These are phyloP conservation scores for Penicillium atrosanguineum DNA, from an alignment of 495 filamentous ascomycete species.

Conservation along the genomic window DNA sequence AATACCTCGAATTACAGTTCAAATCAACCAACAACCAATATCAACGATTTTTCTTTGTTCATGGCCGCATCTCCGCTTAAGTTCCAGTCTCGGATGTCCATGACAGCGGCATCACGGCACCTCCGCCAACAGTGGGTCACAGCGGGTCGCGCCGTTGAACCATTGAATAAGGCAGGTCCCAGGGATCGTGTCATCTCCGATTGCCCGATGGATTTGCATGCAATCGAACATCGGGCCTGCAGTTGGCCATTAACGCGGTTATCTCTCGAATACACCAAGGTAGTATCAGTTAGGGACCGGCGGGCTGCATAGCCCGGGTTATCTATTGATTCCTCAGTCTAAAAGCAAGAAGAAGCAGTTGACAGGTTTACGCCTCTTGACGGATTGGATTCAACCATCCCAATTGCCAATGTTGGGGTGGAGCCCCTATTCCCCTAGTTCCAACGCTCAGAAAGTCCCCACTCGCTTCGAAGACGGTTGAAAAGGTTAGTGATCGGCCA, in stretches of 20 bases:
- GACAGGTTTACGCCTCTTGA: too few relatives aligned
- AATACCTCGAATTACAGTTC: background rate
- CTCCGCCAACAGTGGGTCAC: background rate
- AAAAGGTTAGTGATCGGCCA: conserved; percentile 10
- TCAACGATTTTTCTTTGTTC: too few relatives aligned
- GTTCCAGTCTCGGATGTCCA: background rate
- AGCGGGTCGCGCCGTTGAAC: background rate
- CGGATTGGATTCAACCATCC: too few relatives aligned
- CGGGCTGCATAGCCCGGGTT: too few relatives aligned
- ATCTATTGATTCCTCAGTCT: too few relatives aligned
- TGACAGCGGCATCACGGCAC: background rate
- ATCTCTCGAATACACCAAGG: too few relatives aligned
- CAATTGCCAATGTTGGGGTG: background rate
- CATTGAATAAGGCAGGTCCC: background rate
- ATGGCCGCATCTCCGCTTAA: too few relatives aligned
- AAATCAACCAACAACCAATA: background rate
- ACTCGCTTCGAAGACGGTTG: background rate
- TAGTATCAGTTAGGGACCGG: too few relatives aligned
- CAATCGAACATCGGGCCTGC: background rate
- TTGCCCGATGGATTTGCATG: background rate
- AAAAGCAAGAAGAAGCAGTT: too few relatives aligned
- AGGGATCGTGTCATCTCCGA: background rate
- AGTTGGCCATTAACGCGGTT: background rate
- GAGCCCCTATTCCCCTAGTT: background rate
- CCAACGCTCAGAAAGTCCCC: background rate